phyloP scores from a whole-genome alignment of 768 basidiomycete genomes.

The Chalciporus chontae region DNA sequence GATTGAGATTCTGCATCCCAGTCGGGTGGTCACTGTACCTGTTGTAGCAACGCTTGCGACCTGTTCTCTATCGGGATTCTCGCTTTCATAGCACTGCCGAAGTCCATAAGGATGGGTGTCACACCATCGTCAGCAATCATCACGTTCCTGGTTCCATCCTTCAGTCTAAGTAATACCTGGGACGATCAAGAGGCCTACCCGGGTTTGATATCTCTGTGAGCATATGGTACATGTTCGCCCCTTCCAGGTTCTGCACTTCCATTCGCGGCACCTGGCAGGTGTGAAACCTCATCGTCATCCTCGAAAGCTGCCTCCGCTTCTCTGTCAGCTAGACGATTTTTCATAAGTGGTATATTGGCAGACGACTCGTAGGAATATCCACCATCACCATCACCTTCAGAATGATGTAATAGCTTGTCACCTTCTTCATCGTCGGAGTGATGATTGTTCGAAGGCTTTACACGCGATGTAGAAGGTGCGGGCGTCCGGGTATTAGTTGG shows the following conservation, averaged over 20 bases:
- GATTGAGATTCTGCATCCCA: constrained; percentile 1
- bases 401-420: constrained; percentile 69
- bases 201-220: constrained; percentile 95
- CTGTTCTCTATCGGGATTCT: constrained; percentile 78
- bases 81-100: constrained; percentile 89
- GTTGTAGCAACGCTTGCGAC: constrained; percentile 84
- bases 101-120: constrained; percentile 94
- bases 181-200: constrained; percentile 52
- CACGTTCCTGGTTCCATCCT: constrained; percentile 61
- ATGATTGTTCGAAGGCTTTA: constrained; percentile 19
- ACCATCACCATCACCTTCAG: constrained; percentile 70
- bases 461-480: constrained; percentile 21
- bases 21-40: constrained; percentile 45
- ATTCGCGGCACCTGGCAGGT: constrained; percentile 39
- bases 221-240: constrained; percentile 76
- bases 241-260: constrained; percentile 35
- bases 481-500: constrained; percentile 12
- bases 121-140: constrained; percentile 92
- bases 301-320: constrained; percentile 71
- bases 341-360: constrained; percentile 58
- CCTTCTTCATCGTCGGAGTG: constrained; percentile 56
- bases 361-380: constrained; percentile 63
- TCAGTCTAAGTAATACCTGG: constrained; percentile 4
- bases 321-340: constrained; percentile 46
- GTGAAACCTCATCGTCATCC: constrained; percentile 67